Percentiles rank a stretch among this genome's conserved stretches.
These are phyloP conservation scores for Ophiostoma pallidulum DNA, from an alignment of 2,329 filamentous ascomycete species.

Conservation along the genomic window DNA sequence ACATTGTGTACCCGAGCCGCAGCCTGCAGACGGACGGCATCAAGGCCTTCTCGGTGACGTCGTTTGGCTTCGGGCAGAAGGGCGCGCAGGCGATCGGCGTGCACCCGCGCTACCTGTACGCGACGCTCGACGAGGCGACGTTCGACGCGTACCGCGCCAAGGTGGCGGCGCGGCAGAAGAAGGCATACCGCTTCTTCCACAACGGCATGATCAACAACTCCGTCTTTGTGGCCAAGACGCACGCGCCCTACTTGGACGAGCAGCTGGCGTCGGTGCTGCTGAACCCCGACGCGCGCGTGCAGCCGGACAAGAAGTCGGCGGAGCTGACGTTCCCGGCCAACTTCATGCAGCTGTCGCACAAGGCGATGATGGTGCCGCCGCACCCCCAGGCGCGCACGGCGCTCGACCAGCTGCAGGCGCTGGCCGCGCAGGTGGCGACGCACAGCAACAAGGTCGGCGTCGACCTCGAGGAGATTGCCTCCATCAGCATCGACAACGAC, in stretches of 20 bases:
- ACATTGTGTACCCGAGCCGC: constrained; percentile 93
- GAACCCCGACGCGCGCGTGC: constrained; percentile 84
- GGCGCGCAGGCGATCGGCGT: constrained; percentile 95
- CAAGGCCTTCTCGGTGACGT: constrained; percentile 98
- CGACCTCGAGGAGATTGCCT: constrained; percentile 80
- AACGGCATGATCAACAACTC: constrained; percentile 97
- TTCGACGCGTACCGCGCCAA: constrained; percentile 78
- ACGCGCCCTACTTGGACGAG: constrained; percentile 80
- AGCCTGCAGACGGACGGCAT: constrained; percentile 95
- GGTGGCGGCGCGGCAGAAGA: constrained; percentile 92
- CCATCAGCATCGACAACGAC: constrained; percentile 87
- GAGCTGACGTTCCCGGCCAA: constrained; percentile 63
- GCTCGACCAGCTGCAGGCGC: constrained; percentile 64
- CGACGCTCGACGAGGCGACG: constrained; percentile 78
- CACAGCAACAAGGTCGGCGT: constrained; percentile 76
- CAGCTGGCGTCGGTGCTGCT: constrained; percentile 83
- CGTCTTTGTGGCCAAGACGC: constrained; percentile 90
- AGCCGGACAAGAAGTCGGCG: constrained; percentile 75
- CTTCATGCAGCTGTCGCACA: constrained; percentile 53
- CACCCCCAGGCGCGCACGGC: constrained; percentile 46
- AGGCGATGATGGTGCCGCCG: constrained; percentile 29
- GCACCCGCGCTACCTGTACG: constrained; percentile 91
- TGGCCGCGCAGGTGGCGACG: constrained; percentile 57
- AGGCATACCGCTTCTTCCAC: constrained; percentile 97
- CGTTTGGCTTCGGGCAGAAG: constrained; percentile 99